Percentiles rank a stretch among this genome's conserved stretches.
phyloP scores from a whole-genome alignment of 2,329 filamentous ascomycete genomes.

The Epichloe gansuensis region DNA sequence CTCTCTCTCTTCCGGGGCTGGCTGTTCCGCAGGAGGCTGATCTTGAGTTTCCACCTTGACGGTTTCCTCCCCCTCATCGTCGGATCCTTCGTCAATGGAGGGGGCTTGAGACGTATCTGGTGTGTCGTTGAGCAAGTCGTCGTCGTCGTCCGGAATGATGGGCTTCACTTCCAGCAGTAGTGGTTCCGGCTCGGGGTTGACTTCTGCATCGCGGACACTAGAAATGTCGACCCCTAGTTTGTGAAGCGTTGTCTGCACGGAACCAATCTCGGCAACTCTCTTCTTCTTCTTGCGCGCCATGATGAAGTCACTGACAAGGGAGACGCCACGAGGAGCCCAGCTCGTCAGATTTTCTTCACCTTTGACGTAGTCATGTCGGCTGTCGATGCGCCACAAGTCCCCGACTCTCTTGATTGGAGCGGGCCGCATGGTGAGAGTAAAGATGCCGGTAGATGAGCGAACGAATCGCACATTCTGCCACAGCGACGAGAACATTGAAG shows the following conservation, averaged over 20 bases:
- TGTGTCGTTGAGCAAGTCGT: slow-evolving; percentile 45
- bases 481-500: slow-evolving; percentile 74
- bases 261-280: slow-evolving; percentile 69
- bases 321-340: slow-evolving; percentile 84
- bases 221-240: slow-evolving; percentile 40
- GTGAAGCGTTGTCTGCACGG: slow-evolving; percentile 52
- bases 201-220: slow-evolving; percentile 17
- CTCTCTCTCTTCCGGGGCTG: slow-evolving; percentile 7
- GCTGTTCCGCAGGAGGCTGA: slow-evolving; percentile 9
- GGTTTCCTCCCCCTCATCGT: slow-evolving; percentile 12
- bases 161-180: slow-evolving; percentile 22
- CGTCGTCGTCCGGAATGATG: slow-evolving; percentile 40
- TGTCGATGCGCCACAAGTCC: slow-evolving; percentile 94
- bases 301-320: slow-evolving; percentile 80
- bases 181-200: slow-evolving; percentile 24
- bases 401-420: slow-evolving; percentile 82
- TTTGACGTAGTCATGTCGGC: slow-evolving; percentile 88
- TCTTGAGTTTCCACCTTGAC: slow-evolving; percentile 10
- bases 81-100: slow-evolving; percentile 19
- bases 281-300: slow-evolving; percentile 57
- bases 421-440: slow-evolving; percentile 74
- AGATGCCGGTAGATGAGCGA: slow-evolving; percentile 75
- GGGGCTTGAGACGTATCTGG: slow-evolving; percentile 37
- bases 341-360: slow-evolving; percentile 76
- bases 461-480: slow-evolving; percentile 80